Percentiles rank a stretch among this genome's conserved stretches.
Conservation (phyloP, 2,329 filamentous ascomycete genomes). For the Camptophora hylomeconis region DNA sequence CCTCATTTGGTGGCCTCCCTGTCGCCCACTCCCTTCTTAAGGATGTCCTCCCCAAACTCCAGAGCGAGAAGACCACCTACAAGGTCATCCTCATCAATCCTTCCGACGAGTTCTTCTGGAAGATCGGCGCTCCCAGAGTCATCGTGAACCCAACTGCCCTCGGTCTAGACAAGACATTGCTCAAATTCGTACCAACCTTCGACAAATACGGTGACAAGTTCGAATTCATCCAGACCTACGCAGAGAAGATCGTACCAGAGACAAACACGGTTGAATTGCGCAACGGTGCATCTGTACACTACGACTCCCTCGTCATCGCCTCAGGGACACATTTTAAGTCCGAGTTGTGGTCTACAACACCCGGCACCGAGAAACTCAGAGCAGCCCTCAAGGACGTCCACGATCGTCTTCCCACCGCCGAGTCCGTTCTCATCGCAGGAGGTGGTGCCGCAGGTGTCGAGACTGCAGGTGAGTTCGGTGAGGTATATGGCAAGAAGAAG, state of each 20-base stretch:
- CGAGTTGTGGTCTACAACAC: constrained; percentile 29
- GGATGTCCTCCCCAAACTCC: constrained; percentile 18
- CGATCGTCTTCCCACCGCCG: constrained; percentile 23
- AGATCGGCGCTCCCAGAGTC: constrained; percentile 40
- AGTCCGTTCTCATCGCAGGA: constrained; percentile 34
- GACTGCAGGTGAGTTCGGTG: constrained; percentile 35
- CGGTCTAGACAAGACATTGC: constrained; percentile 34
- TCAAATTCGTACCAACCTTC: constrained; percentile 38
- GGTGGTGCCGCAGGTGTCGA: constrained; percentile 38
- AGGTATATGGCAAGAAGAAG: constrained; percentile 21
- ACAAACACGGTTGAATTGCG: constrained; percentile 33
- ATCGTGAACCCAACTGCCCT: constrained; percentile 37
- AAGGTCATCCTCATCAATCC: constrained; percentile 44
- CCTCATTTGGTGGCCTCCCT: constrained; percentile 23
- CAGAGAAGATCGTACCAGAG: constrained; percentile 32
- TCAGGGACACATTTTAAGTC: constrained; percentile 37
- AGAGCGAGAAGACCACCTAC: constrained; percentile 25
- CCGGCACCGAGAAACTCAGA: constrained; percentile 26
- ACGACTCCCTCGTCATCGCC: constrained; percentile 44
- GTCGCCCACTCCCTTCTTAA: constrained; percentile 27
- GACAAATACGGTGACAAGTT: constrained; percentile 36
- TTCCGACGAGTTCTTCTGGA: constrained; percentile 40
- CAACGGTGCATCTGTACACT: constrained; percentile 25
- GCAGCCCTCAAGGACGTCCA: constrained; percentile 24
- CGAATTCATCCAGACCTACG: constrained; percentile 38